Percentiles rank a stretch among this genome's conserved stretches.
Evolutionary conservation across 2,329 filamentous ascomycete genomes (phyloP).

Genomic region (Blastomyces silverae): DNA sequence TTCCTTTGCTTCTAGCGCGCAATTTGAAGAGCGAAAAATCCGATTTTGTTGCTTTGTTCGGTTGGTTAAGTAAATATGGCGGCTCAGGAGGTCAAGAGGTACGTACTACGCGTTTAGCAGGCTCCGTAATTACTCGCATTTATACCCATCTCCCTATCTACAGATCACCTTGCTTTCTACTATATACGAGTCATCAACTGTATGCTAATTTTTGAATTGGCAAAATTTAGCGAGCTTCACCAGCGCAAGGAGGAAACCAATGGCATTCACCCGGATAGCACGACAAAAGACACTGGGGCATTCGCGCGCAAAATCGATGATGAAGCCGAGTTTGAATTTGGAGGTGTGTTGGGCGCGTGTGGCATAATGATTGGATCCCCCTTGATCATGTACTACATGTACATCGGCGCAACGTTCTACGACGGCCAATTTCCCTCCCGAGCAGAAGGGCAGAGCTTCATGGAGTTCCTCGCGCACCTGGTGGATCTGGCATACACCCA

Average conservation of each 20-base stretch:
- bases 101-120: background rate
- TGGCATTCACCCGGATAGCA: background rate
- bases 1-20: background rate
- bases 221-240: background rate
- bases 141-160: background rate
- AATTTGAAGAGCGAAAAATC: background rate
- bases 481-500: conserved; percentile 67
- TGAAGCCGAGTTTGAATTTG: conserved; percentile 66
- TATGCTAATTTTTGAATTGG: conserved; percentile 3
- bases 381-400: conserved; percentile 97
- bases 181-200: background rate
- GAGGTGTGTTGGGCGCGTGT: conserved; percentile 69
- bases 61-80: background rate
- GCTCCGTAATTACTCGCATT: background rate
- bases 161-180: background rate
- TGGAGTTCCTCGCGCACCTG: conserved; percentile 67
- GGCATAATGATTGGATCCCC: conserved; percentile 89
- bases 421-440: conserved; percentile 72
- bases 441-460: conserved; percentile 56
- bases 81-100: background rate
- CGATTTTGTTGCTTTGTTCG: background rate
- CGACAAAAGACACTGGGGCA: background rate
- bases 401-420: conserved; percentile 90
- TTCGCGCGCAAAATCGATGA: conserved; percentile 12
- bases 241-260: background rate